Evolutionary conservation across 805 yeast species (phyloP).

Genomic region (Metschnikowia proteae): DNA sequence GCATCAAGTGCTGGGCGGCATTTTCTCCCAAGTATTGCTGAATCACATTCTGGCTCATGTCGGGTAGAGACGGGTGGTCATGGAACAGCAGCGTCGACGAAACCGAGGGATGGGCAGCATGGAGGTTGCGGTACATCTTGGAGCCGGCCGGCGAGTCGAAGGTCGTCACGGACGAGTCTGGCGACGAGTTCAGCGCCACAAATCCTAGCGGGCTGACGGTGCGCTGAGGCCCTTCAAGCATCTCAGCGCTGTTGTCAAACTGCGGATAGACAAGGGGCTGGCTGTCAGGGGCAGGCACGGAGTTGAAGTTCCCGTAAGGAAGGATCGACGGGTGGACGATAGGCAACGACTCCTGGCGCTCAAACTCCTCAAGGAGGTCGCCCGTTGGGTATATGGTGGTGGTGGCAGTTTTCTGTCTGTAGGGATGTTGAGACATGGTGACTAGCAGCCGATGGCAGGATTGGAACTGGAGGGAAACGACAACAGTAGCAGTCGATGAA

Average conservation of each 20-base stretch:
- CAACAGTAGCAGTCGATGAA: too few species aligned
- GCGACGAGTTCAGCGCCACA: slow-evolving; percentile 1
- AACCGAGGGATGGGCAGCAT: slow-evolving; percentile 25
- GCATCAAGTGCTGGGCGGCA: slow-evolving; percentile 48
- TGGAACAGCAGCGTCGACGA: slow-evolving; percentile 38
- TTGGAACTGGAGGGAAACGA: too few species aligned
- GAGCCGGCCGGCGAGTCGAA: slow-evolving; percentile 7
- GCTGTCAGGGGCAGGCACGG: background rate
- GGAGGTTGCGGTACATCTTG: slow-evolving; percentile 21
- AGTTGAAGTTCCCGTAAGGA: background rate
- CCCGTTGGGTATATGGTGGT: slow-evolving; percentile 17
- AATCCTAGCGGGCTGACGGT: background rate
- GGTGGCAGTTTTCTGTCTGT: slow-evolving; percentile 18
- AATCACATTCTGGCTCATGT: slow-evolving; percentile 49
- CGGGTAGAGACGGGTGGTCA: slow-evolving; percentile 39
- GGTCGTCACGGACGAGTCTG: slow-evolving; percentile 2
- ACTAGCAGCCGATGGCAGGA: too few species aligned
- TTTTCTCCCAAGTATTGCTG: slow-evolving; percentile 52
- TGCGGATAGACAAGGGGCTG: slow-evolving; percentile 2
- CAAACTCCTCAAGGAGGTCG: slow-evolving; percentile 6
- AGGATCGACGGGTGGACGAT: slow-evolving; percentile 1
- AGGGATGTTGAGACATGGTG: slow-evolving; percentile 17
- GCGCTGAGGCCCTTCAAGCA: background rate
- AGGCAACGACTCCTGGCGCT: slow-evolving; percentile 4
- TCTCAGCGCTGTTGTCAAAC: background rate